Base-by-base conservation (phyloP, 192 early-diverging fungal species). In the Borealophlyctis nickersoniae region DNA sequence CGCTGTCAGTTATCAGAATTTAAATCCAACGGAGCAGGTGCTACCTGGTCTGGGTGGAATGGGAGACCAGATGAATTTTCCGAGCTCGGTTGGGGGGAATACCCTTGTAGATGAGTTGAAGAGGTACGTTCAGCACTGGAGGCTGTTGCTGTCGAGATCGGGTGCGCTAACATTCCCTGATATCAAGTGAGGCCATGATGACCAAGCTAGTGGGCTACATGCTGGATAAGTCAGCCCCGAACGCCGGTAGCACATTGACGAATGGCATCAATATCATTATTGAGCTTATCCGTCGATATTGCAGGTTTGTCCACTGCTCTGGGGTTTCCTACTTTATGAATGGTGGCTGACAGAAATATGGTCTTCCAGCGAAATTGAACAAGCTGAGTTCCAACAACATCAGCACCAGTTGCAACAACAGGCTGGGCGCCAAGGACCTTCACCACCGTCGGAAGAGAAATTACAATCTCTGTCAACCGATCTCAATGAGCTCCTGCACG, bases 221-320 rank as follows among this genome's bases (percentile, higher is more conserved):
- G 97, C 84, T 99, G 7, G 83, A 91, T 56, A 58, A 70, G 16
- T 62, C 72, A 2, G 92, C 89, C 5, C 88, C 91, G 14, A 79
- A 90, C 69, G 85, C 90, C 24, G 89, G 92, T 0, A 95, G 91
- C 19, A 89, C 91, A 23, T 81, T 99, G 30, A 92, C 88, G 58
- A 97, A 94, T 72, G 94, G 93, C 66, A 92, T 96, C 31, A 91
- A 88, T 54, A 94, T 99, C 59, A 90, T 99, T 65, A 95, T 99
- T 62, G 95, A 99, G 79, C 79, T 99, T 19, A 95, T 99, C 73
- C 86, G 96, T 61, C 87, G 94, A 64, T 97, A 96, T 73, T 98
- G 94, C 86, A 89, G 87, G 89, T 91, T 70, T 23, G 32, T 19
- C n/a, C n/a, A n/a, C n/a, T n/a, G n/a, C 7, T 45, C 19, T 45